phyloP scores from a whole-genome alignment of 1,284 basidiomycete genomes.

The Tilletia walkeri region DNA sequence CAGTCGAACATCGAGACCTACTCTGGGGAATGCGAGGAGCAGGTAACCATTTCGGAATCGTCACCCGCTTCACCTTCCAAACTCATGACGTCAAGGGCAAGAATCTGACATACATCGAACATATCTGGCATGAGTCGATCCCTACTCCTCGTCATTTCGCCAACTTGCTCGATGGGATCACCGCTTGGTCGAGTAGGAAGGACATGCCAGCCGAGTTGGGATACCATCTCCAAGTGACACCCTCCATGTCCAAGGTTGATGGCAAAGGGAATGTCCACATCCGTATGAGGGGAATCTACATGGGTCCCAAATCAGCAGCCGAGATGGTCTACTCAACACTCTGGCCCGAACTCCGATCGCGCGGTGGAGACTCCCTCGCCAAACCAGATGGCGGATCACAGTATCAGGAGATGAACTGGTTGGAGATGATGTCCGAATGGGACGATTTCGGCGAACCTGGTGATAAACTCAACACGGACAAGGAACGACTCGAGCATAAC shows the following conservation, averaged over 20 bases:
- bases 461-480: constrained; percentile 44
- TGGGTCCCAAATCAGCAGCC: constrained; percentile 27
- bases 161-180: constrained; percentile 33
- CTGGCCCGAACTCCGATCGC: constrained; percentile 21
- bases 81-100: constrained; percentile 37
- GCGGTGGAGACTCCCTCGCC: constrained; percentile 28
- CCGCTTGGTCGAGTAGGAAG: constrained; percentile 24
- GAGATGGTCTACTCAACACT: constrained; percentile 20
- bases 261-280: constrained; percentile 20
- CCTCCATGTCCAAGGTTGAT: constrained; percentile 19
- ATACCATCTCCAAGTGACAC: constrained; percentile 39
- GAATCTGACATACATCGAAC: constrained; percentile 36
- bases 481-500: constrained; percentile 41
- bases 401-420: constrained; percentile 25
- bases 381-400: constrained; percentile 14
- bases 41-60: constrained; percentile 54
- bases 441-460: constrained; percentile 44
- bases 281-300: constrained; percentile 37
- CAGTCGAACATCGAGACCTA: constrained; percentile 34
- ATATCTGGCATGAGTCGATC: constrained; percentile 34
- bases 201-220: constrained; percentile 32
- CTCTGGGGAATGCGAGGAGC: constrained; percentile 53
- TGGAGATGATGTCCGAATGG: constrained; percentile 43
- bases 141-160: constrained; percentile 24
- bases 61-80: constrained; percentile 46